Conservation (phyloP, 257 asterid species). For the Marsdenia floribunda region DNA sequence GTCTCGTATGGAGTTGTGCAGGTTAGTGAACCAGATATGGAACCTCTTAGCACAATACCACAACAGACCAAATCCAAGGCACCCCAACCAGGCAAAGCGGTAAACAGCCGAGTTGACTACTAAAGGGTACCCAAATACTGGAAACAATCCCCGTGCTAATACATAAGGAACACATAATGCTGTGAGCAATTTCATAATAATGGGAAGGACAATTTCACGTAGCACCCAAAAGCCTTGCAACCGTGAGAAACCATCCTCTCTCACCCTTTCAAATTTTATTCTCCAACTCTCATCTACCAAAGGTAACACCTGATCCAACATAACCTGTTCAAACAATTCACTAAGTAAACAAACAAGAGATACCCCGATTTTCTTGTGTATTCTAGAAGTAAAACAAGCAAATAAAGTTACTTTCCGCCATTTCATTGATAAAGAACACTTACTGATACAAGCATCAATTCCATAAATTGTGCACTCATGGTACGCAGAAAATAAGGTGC, state of each 20-base stretch:
- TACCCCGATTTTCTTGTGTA: background rate
- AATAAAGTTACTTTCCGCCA: background rate
- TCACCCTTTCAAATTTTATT: constrained; percentile 81
- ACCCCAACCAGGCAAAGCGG: constrained; percentile 93
- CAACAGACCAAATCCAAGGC: constrained; percentile 63
- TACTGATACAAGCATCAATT: background rate
- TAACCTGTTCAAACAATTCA: constrained; percentile 48
- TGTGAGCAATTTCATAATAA: constrained; percentile 85
- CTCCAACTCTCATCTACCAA: constrained; percentile 94
- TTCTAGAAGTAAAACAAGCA: background rate
- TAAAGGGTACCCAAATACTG: constrained; percentile 80
- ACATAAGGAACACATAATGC: constrained; percentile 94
- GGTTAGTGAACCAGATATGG: constrained; percentile 92
- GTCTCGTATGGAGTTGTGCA: constrained; percentile 93
- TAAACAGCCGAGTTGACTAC: constrained; percentile 91
- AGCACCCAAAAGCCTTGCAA: constrained; percentile 89
- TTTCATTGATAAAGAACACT: background rate
- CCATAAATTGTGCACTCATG: background rate
- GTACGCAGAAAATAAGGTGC: background rate
- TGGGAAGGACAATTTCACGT: constrained; percentile 79
- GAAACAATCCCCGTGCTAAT: constrained; percentile 78
- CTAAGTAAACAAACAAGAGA: background rate
- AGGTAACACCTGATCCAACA: constrained; percentile 95
- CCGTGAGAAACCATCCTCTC: constrained; percentile 93
- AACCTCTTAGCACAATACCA: constrained; percentile 84